Percentiles rank a stretch among this genome's conserved stretches.
These are phyloP conservation scores for Paramyrothecium roridum DNA, from an alignment of 2,329 filamentous ascomycete species.

Conservation along the genomic window DNA sequence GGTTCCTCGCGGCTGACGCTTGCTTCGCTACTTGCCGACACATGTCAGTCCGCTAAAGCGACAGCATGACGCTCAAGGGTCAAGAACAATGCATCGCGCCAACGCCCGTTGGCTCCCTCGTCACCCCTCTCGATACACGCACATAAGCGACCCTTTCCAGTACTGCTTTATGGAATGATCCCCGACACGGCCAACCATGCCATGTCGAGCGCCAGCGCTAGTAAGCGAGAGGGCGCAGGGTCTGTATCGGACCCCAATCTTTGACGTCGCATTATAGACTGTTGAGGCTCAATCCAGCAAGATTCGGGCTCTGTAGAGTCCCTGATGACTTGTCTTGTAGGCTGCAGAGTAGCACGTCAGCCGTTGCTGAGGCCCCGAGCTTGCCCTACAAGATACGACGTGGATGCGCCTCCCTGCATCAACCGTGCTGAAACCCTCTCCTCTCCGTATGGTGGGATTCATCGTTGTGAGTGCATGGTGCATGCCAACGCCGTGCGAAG, in stretches of 20 bases:
- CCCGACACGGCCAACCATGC: not conserved
- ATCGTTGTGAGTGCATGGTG: not conserved
- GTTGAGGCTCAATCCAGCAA: not conserved
- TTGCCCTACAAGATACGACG: not conserved
- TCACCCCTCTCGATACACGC: not conserved
- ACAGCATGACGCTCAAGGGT: no score
- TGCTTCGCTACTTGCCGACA: not conserved
- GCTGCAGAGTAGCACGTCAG: no score
- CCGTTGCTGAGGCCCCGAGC: not conserved
- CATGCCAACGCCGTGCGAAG: not conserved
- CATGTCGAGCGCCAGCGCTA: not conserved
- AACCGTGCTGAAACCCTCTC: not conserved
- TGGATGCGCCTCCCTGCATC: not conserved
- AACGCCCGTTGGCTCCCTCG: not conserved
- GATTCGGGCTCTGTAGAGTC: not conserved
- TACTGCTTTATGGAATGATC: no score
- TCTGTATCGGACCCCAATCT: not conserved
- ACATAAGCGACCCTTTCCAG: no score
- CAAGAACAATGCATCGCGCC: not conserved
- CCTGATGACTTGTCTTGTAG: no score
- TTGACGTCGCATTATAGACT: not conserved
- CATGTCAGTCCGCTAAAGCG: no score
- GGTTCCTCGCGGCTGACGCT: not conserved
- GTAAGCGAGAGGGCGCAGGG: not conserved
- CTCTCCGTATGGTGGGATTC: not conserved